A percentile compares a stretch with the other conserved stretches of the same genome.
Evolutionary conservation across 108 stramenopile species (phyloP).

Genomic region (Cyclotella distinguenda): DNA sequence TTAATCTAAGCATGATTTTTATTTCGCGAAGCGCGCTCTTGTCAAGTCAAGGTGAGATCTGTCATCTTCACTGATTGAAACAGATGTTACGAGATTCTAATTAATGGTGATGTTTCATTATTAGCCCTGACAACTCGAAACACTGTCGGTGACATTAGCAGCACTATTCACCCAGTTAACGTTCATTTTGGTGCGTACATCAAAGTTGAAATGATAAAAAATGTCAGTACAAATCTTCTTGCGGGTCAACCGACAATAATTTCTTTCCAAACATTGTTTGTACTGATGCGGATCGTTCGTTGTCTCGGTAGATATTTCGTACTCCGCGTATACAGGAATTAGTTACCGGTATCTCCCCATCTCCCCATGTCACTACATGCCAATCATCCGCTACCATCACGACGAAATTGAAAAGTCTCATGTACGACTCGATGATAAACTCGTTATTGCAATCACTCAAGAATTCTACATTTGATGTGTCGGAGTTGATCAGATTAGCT

Average conservation of each 20-base stretch:
- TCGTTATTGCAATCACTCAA: conserved; percentile 50
- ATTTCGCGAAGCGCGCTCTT: conserved; percentile 52
- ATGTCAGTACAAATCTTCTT: conserved; percentile 1
- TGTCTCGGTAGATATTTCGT: conserved; percentile 41
- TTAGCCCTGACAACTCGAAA: conserved; percentile 23
- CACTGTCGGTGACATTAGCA: conserved; percentile 43
- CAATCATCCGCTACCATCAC: neutral
- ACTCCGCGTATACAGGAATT: conserved; percentile 23
- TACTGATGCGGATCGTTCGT: too few species aligned
- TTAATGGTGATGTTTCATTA: neutral
- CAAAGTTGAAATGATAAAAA: conserved; percentile 27
- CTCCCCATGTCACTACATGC: conserved; percentile 15
- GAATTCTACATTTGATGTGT: conserved; percentile 56
- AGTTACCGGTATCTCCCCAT: conserved; percentile 14
- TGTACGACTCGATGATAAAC: conserved; percentile 54
- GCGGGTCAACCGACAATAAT: neutral
- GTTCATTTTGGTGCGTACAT: conserved; percentile 57
- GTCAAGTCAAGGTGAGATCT: conserved; percentile 50
- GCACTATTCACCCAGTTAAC: conserved; percentile 47
- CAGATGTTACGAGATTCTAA: neutral
- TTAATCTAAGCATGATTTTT: conserved; percentile 64
- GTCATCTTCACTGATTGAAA: neutral
- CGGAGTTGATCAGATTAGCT: conserved; percentile 56
- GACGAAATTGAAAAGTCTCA: conserved; percentile 11
- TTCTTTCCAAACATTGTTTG: too few species aligned